A percentile compares a stretch with the other conserved stretches of the same genome.
Evolutionary conservation across 257 asterid genomes (phyloP).

Genomic region (Solanum lignicaule): DNA sequence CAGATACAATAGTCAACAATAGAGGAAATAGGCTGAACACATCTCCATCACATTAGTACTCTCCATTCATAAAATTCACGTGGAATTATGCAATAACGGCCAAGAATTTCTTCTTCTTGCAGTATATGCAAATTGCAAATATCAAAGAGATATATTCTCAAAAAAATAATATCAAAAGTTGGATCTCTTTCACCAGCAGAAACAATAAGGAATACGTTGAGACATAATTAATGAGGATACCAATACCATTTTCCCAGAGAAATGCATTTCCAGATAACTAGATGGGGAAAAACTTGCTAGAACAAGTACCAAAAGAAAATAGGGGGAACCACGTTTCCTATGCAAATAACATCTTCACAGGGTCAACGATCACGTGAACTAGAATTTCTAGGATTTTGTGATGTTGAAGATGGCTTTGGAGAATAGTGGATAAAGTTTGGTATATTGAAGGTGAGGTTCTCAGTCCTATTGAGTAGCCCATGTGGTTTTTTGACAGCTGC

Average conservation of each 20-base stretch:
- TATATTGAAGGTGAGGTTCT: neutral
- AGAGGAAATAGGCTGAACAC: neutral
- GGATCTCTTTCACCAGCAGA: neutral
- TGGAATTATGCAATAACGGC: neutral
- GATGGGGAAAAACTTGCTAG: neutral
- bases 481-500: neutral
- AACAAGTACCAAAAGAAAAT: neutral
- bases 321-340: neutral
- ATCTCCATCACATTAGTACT: neutral
- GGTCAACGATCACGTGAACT: neutral
- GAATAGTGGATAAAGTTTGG: neutral
- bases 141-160: neutral
- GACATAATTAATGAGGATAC: neutral
- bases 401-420: neutral
- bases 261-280: neutral
- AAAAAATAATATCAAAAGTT: neutral
- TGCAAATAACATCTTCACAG: neutral
- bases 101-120: neutral
- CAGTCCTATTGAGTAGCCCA: neutral
- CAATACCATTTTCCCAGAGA: neutral
- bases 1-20: neutral
- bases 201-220: neutral
- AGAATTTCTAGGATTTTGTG: neutral
- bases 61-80: neutral
- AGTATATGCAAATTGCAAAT: neutral